A percentile compares a stretch with the other conserved stretches of the same genome.
These are phyloP conservation scores for Xylariomycetidae sp. DNA, from an alignment of 2,329 filamentous ascomycete genomes.

Conservation along the genomic window DNA sequence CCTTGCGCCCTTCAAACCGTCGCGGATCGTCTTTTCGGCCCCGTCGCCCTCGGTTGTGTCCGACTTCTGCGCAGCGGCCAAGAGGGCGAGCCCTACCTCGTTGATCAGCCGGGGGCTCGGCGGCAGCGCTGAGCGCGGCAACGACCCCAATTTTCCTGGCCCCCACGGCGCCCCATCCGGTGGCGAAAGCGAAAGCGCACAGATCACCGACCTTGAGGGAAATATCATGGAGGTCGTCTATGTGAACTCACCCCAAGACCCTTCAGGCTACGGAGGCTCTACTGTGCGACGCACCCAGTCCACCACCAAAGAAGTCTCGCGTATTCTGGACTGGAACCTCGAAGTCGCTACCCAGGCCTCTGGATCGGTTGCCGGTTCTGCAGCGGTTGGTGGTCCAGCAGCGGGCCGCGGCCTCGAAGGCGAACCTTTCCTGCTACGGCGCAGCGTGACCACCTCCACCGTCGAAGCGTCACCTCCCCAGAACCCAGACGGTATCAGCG, in stretches of 20 bases:
- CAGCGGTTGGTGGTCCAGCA: slow-evolving; percentile 14
- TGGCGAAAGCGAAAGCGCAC: slow-evolving; percentile 38
- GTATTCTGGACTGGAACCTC: slow-evolving; percentile 46
- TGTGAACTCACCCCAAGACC: slow-evolving; percentile 34
- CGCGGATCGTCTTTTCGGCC: slow-evolving; percentile 63
- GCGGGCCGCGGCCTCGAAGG: slow-evolving; percentile 13
- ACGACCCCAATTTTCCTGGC: slow-evolving; percentile 20
- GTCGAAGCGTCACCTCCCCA: slow-evolving; percentile 20
- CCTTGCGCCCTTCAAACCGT: slow-evolving; percentile 36
- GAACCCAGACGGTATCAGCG: slow-evolving; percentile 41
- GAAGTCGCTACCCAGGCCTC: slow-evolving; percentile 31
- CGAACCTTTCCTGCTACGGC: slow-evolving; percentile 24
- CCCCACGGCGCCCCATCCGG: slow-evolving; percentile 15
- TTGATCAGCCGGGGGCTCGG: slow-evolving; percentile 43
- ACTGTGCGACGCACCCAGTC: slow-evolving; percentile 32
- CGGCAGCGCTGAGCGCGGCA: neutral
- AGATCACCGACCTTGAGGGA: slow-evolving; percentile 73
- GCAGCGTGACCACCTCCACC: slow-evolving; percentile 31
- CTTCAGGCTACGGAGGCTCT: slow-evolving; percentile 29
- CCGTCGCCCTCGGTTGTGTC: slow-evolving; percentile 60
- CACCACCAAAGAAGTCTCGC: slow-evolving; percentile 34
- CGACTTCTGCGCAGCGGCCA: slow-evolving; percentile 66
- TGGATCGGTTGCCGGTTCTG: slow-evolving; percentile 14
- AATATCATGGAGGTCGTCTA: slow-evolving; percentile 80
- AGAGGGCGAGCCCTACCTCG: slow-evolving; percentile 55